These are phyloP conservation scores for Solanum appendiculatum DNA, from an alignment of 257 asterid genomes.

Conservation along the genomic window DNA sequence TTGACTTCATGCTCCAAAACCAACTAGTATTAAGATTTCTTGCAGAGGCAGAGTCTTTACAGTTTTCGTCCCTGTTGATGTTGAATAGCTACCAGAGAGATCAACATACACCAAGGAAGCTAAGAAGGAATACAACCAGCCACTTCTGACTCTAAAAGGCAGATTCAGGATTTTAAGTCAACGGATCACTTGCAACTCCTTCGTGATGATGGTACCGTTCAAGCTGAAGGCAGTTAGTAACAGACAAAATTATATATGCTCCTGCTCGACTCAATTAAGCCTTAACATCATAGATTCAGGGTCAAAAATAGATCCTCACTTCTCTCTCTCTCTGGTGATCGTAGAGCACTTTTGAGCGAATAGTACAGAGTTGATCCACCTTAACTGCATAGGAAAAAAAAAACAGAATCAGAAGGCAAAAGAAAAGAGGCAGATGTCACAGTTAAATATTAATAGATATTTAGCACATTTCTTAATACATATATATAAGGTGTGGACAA, in stretches of 20 bases:
- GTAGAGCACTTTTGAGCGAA: neutral
- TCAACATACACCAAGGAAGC: neutral
- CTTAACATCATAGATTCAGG: neutral
- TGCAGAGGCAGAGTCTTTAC: neutral
- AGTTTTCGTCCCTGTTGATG: neutral
- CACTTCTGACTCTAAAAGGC: neutral
- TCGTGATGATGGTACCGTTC: neutral
- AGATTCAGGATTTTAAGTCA: neutral
- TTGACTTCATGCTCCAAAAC: neutral
- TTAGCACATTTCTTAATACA: neutral
- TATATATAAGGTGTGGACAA: neutral
- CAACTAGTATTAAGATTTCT: neutral
- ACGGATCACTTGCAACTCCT: neutral
- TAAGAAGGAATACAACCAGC: neutral
- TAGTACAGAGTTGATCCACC: neutral
- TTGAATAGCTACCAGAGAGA: neutral
- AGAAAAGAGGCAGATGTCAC: neutral
- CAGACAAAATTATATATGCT: neutral
- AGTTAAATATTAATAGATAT: neutral
- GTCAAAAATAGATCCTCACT: neutral
- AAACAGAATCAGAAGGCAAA: neutral
- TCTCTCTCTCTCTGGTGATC: too few relatives aligned
- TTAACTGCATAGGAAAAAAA: neutral
- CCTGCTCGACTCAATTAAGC: neutral
- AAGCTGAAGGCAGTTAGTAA: neutral